Base-by-base conservation (phyloP, 257 asterid species). In the Lycium barbarum region DNA sequence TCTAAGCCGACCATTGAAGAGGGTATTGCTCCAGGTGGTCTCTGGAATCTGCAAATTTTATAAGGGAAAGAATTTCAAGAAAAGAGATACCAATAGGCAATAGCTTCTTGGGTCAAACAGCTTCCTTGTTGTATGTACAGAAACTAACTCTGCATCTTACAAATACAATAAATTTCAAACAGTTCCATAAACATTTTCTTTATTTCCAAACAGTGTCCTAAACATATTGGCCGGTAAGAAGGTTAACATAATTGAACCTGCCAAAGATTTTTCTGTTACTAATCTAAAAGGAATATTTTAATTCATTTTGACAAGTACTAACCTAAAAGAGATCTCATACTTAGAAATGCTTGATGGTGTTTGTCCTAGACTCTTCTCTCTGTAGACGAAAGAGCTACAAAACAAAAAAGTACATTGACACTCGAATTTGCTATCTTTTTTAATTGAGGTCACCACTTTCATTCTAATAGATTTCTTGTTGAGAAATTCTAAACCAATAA, bases 1-100 rank as follows among this genome's bases (percentile, higher is more conserved):
- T 94, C 98, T 72, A 91, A 84, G 11, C 98, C 98, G 87, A 94
- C 86, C 85, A 89, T 90, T 13, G 99, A 93, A 51, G 99, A 95
- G 71, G 97, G 90, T 86, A 94, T 91, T 70, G 90, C 92, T 84
- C 98, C 98, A 72, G 92, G 81, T 76, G 97, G 98, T 89, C 98
- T 91, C 61, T 94, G 98, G 88, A 95, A 94, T 86, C 97, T 94
- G 91, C 73, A 82, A 55, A 79, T 82, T 65, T 79, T 85, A 53
- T 62, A 65, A 79, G 61, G 72, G 15, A 71, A 79, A 79, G 82
- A n/a, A 20, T 45, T 45, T 74, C 14, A 85, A 79, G 12, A 38
- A 66, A 36, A 15, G 20, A 20, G 61, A 40, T 45, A 35, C 11
- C 22, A 67, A 67, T 7, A 72, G 47, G 54, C 3, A 49, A 49